Conservation (phyloP, 2,329 filamentous ascomycete species). For the Capronia coronata region DNA sequence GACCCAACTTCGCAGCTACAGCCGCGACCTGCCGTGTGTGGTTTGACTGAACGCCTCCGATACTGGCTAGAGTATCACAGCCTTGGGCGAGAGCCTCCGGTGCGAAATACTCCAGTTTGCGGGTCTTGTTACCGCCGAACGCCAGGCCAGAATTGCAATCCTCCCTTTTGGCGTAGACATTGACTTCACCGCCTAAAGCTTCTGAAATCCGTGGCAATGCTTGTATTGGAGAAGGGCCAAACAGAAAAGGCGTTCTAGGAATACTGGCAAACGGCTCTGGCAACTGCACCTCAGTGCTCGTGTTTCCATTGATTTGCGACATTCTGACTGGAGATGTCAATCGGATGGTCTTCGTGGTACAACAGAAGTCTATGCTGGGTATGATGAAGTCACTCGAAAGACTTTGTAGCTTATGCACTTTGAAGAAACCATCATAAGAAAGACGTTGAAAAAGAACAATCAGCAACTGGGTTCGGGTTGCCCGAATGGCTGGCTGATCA, state of each 20-base stretch:
- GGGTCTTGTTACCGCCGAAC: slow-evolving; percentile 62
- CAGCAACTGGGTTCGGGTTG: too few species aligned
- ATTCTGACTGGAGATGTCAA: not conserved
- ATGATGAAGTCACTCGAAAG: too few species aligned
- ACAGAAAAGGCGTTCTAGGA: slow-evolving; percentile 55
- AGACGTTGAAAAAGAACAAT: too few species aligned
- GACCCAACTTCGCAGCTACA: slow-evolving; percentile 52
- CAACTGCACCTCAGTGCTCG: not conserved
- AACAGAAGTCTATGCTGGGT: too few species aligned
- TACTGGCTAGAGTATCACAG: slow-evolving; percentile 58
- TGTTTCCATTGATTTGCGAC: not conserved
- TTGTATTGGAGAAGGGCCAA: slow-evolving; percentile 64
- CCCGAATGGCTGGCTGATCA: too few species aligned
- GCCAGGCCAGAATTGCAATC: slow-evolving; percentile 63
- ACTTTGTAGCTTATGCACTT: too few species aligned
- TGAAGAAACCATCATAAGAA: too few species aligned
- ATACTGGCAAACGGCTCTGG: slow-evolving; percentile 53
- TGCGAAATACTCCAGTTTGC: slow-evolving; percentile 63
- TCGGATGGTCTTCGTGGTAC: not conserved
- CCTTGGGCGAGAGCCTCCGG: slow-evolving; percentile 54
- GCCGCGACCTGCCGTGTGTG: slow-evolving; percentile 63
- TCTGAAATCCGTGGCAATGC: slow-evolving; percentile 57
- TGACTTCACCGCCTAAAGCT: slow-evolving; percentile 53
- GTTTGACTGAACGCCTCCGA: slow-evolving; percentile 64
- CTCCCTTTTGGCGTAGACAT: slow-evolving; percentile 64